A percentile compares a stretch with the other conserved stretches of the same genome.
Conservation (phyloP, 2,329 filamentous ascomycete genomes). For the Cladosporium cucumerinum region DNA sequence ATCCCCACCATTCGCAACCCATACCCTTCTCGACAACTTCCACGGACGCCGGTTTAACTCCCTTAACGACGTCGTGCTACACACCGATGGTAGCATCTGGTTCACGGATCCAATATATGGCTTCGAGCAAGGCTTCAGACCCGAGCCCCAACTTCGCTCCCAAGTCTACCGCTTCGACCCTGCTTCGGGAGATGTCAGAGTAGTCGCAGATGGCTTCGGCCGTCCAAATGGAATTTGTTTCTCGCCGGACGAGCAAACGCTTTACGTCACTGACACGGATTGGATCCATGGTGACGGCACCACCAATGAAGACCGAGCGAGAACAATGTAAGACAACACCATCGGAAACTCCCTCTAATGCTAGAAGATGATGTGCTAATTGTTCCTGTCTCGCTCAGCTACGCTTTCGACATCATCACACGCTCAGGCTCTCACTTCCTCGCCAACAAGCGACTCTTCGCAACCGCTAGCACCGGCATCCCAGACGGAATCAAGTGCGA, state of each 20-base stretch:
- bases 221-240: constrained; percentile 59
- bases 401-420: constrained; percentile 32
- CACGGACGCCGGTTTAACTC: constrained; percentile 60
- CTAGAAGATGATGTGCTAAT: not conserved
- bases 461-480: constrained; percentile 39
- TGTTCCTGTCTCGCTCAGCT: not conserved
- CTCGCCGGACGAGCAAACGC: constrained; percentile 50
- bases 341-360: not conserved
- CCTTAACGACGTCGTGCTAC: constrained; percentile 57
- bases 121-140: constrained; percentile 56
- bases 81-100: constrained; percentile 55
- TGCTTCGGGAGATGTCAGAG: constrained; percentile 49
- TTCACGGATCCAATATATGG: constrained; percentile 63
- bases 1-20: constrained; percentile 24
- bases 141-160: constrained; percentile 50
- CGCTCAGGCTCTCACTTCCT: constrained; percentile 20
- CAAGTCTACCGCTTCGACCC: constrained; percentile 59
- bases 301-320: constrained; percentile 33
- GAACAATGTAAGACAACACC: not conserved
- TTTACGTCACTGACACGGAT: constrained; percentile 59
- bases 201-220: constrained; percentile 57
- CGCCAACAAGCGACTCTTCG: constrained; percentile 29
- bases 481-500: constrained; percentile 60
- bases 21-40: constrained; percentile 54
- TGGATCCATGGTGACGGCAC: constrained; percentile 41